Conservation (phyloP, 2,329 filamentous ascomycete genomes). For the Hypomyces perniciosus region DNA sequence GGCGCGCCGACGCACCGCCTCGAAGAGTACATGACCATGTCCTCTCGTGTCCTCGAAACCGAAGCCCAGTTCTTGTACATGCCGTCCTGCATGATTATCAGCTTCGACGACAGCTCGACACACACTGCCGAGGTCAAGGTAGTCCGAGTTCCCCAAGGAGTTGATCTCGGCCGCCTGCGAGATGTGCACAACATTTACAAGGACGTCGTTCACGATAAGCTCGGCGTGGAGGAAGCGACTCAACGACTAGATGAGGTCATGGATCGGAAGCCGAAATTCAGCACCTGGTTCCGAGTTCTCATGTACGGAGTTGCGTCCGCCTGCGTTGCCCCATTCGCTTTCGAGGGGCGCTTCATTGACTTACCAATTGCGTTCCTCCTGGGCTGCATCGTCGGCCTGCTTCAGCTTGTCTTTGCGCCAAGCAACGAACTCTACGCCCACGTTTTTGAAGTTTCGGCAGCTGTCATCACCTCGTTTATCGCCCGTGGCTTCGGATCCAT, state of each 20-base stretch:
- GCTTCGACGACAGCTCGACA: conserved; percentile 69
- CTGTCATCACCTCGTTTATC: conserved; percentile 62
- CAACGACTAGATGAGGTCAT: conserved; percentile 52
- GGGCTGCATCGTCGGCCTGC: conserved; percentile 64
- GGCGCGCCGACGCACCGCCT: conserved; percentile 87
- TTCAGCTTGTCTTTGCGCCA: conserved; percentile 70
- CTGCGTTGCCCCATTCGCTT: conserved; percentile 73
- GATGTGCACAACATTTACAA: conserved; percentile 76
- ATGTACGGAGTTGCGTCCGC: conserved; percentile 72
- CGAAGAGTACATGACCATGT: conserved; percentile 90
- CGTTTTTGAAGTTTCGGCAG: conserved; percentile 47
- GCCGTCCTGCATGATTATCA: conserved; percentile 90
- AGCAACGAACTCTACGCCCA: conserved; percentile 63
- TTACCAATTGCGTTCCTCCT: conserved; percentile 71
- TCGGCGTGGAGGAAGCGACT: conserved; percentile 65
- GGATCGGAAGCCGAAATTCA: conserved; percentile 39
- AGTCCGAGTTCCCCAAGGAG: conserved; percentile 60
- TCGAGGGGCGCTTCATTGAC: conserved; percentile 70
- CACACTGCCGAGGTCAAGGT: conserved; percentile 78
- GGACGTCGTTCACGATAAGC: conserved; percentile 71
- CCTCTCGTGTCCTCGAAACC: conserved; percentile 79
- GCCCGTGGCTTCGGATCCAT: conserved; percentile 66
- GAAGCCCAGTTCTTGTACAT: conserved; percentile 87
- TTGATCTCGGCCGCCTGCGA: conserved; percentile 67
- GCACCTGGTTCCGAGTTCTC: conserved; percentile 51